Evolutionary conservation across 73 alveolate species (phyloP).

Genomic region (Paramecium biaurelia): DNA sequence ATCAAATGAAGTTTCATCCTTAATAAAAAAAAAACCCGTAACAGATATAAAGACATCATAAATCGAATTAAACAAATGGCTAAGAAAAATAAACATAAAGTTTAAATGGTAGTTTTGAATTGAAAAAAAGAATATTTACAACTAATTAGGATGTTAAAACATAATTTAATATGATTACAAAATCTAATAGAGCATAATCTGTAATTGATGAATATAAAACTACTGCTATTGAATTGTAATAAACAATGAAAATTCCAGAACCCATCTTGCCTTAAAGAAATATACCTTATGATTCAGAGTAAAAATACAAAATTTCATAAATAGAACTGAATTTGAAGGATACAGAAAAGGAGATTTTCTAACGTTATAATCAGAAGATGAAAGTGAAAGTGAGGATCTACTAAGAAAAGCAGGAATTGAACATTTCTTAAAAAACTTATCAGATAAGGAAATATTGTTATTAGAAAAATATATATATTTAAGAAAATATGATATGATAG

Average conservation of each 20-base stretch:
- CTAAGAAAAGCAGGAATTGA: not conserved
- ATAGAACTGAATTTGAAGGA: constrained; percentile 20
- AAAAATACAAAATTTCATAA: not conserved
- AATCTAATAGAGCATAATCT: not conserved
- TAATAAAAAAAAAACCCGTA: not conserved
- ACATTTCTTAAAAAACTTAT: not conserved
- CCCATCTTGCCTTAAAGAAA: not conserved
- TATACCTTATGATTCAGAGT: constrained; percentile 42
- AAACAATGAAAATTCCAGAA: not conserved
- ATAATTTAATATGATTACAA: not conserved
- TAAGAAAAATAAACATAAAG: not conserved
- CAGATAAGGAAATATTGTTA: not conserved
- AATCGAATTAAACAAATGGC: not conserved
- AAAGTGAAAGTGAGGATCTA: not conserved
- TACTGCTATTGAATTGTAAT: not conserved
- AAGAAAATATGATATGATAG: not conserved
- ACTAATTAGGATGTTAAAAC: not conserved
- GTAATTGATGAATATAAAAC: not conserved
- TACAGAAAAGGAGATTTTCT: not conserved
- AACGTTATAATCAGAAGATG: not conserved
- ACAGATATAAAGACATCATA: not conserved
- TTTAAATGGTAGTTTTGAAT: constrained; percentile 8
- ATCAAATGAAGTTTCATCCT: not conserved
- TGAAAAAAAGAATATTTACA: not conserved
- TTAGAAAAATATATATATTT: not conserved